Evolutionary conservation across 2,329 filamentous ascomycete species (phyloP).

Genomic region (Grosmannia huntii): DNA sequence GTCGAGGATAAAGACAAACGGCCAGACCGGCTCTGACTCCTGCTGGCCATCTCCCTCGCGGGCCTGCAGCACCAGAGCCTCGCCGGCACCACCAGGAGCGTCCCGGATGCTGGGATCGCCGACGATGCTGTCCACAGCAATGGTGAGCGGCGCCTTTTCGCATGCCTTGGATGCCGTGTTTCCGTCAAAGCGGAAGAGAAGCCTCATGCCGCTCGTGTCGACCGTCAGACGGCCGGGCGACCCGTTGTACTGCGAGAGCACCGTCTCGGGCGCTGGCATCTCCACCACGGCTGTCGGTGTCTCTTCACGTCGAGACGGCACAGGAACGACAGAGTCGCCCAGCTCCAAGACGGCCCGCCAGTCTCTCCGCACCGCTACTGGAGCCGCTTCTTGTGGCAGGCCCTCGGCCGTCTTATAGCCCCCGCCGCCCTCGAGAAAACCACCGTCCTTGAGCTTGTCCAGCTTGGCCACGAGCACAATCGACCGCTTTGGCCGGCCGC

Average conservation of each 20-base stretch:
- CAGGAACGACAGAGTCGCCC: neutral
- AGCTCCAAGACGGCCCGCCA: neutral
- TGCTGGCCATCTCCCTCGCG: slow-evolving; percentile 1
- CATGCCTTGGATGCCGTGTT: neutral
- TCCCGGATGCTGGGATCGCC: slow-evolving; percentile 12
- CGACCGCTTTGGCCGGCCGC: slow-evolving; percentile 20
- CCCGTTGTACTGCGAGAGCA: slow-evolving; percentile 9
- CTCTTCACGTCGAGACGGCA: neutral
- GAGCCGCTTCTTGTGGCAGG: neutral
- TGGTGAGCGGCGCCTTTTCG: slow-evolving; percentile 13
- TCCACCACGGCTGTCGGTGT: neutral
- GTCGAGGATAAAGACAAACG: slow-evolving; percentile 15
- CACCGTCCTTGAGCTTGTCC: slow-evolving; percentile 14
- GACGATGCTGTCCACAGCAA: slow-evolving; percentile 13
- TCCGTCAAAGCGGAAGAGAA: slow-evolving; percentile 12
- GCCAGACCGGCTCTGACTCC: slow-evolving; percentile 3
- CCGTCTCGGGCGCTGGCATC: neutral
- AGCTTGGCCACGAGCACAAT: slow-evolving; percentile 19
- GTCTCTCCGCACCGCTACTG: neutral
- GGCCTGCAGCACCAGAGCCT: slow-evolving; percentile 14
- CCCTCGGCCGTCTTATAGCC: slow-evolving; percentile 1
- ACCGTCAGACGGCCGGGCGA: slow-evolving; percentile 13
- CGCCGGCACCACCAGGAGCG: slow-evolving; percentile 13
- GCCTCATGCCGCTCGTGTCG: neutral
- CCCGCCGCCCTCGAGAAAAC: slow-evolving; percentile 2